A percentile compares a stretch with the other conserved stretches of the same genome.
Evolutionary conservation across 176 grass and related monocot species (phyloP).

Genomic region (Triticum aestivum): IWGSC_CS_RefSeq_v2.1 NC_057802.1:29184298-29184797

Average conservation of each 20-base stretch:
- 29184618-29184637: background rate
- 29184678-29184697: background rate
- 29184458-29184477: too few relatives aligned
- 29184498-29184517: too few relatives aligned
- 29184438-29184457: too few relatives aligned
- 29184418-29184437: too few relatives aligned
- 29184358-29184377: too few relatives aligned
- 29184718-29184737: background rate
- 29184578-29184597: background rate
- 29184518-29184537: background rate
- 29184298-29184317: too few relatives aligned
- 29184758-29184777: background rate
- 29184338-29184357: too few relatives aligned
- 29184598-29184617: background rate
- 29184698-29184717: background rate
- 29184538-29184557: background rate
- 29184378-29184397: too few relatives aligned
- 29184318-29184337: too few relatives aligned
- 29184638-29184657: background rate
- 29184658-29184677: background rate
- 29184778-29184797: background rate
- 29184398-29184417: too few relatives aligned
- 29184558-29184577: background rate
- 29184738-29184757: background rate
- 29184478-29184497: too few relatives aligned